Evolutionary conservation across 179 eudicot species (phyloP).

Genomic region (Beta macrorhiza): DNA sequence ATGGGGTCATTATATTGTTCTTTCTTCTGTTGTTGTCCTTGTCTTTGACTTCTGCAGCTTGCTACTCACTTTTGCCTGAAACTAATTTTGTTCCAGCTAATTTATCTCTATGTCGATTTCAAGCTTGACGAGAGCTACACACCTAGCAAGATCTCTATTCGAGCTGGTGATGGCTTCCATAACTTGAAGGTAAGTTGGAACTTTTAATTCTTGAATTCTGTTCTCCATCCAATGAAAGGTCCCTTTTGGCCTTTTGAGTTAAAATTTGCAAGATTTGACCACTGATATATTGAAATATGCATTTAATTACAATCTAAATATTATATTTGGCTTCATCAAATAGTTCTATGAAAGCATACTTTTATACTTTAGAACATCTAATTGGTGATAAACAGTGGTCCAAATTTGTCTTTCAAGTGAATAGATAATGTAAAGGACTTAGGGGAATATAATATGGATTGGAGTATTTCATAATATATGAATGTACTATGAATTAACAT

Average conservation of each 20-base stretch:
- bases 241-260: not conserved
- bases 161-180: constrained; percentile 95
- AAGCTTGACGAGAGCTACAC: constrained; percentile 99
- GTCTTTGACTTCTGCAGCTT: not conserved
- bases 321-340: not conserved
- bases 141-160: constrained; percentile 81
- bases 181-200: constrained; percentile 66
- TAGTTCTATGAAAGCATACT: too few relatives aligned
- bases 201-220: not conserved
- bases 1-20: constrained; percentile 9
- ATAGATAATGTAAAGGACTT: too few relatives aligned
- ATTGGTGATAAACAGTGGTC: too few relatives aligned
- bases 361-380: too few relatives aligned
- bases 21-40: not conserved
- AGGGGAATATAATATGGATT: not conserved
- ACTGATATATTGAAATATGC: not conserved
- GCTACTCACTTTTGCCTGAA: constrained; percentile 10
- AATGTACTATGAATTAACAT: too few relatives aligned
- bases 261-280: not conserved
- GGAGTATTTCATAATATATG: not conserved
- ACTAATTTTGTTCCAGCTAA: constrained; percentile 45
- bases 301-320: too few relatives aligned
- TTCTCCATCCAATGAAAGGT: not conserved
- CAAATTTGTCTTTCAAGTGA: too few relatives aligned
- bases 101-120: constrained; percentile 80